These are phyloP conservation scores for Myriosclerotinia curreyana DNA, from an alignment of 2,329 filamentous ascomycete genomes.

Conservation along the genomic window DNA sequence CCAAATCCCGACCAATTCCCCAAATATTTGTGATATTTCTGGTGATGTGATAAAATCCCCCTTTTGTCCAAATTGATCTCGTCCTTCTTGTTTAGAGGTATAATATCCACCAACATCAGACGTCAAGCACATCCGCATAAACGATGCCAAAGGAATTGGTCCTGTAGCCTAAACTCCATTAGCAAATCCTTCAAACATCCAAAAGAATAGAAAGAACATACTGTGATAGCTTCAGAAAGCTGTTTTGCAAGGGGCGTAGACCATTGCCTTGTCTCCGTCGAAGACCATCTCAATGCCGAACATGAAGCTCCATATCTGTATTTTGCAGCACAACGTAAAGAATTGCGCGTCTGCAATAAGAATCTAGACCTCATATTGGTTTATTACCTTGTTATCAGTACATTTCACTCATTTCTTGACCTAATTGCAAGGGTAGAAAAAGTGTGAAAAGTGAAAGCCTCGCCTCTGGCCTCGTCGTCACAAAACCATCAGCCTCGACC, in stretches of 20 bases:
- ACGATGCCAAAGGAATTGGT: slow-evolving; percentile 85
- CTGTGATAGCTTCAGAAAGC: slow-evolving; percentile 81
- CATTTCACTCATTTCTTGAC: slow-evolving; percentile 22
- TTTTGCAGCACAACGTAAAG: slow-evolving; percentile 28
- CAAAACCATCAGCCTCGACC: slow-evolving; percentile 19
- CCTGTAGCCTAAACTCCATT: slow-evolving; percentile 66
- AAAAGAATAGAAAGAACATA: slow-evolving; percentile 42
- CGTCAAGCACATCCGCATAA: slow-evolving; percentile 98
- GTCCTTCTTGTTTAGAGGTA: slow-evolving; percentile 65
- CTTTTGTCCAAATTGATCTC: slow-evolving; percentile 86
- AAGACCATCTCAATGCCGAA: slow-evolving; percentile 35
- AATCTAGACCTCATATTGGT: slow-evolving; percentile 37
- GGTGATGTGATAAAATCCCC: slow-evolving; percentile 97
- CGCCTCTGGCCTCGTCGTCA: slow-evolving; percentile 19
- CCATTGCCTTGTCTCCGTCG: slow-evolving; percentile 55
- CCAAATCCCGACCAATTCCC: slow-evolving; percentile 92
- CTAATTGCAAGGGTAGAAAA: slow-evolving; percentile 4
- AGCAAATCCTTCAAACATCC: slow-evolving; percentile 23
- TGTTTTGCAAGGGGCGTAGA: slow-evolving; percentile 89
- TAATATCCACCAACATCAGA: slow-evolving; percentile 91
- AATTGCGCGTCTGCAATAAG: slow-evolving; percentile 30
- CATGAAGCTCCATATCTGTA: slow-evolving; percentile 28
- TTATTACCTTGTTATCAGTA: slow-evolving; percentile 21
- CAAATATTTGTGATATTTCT: slow-evolving; percentile 96
- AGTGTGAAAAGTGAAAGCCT: slow-evolving; percentile 23